Evolutionary conservation across 2,329 filamentous ascomycete genomes (phyloP).

Genomic region (Fusarium bactridioides): DNA sequence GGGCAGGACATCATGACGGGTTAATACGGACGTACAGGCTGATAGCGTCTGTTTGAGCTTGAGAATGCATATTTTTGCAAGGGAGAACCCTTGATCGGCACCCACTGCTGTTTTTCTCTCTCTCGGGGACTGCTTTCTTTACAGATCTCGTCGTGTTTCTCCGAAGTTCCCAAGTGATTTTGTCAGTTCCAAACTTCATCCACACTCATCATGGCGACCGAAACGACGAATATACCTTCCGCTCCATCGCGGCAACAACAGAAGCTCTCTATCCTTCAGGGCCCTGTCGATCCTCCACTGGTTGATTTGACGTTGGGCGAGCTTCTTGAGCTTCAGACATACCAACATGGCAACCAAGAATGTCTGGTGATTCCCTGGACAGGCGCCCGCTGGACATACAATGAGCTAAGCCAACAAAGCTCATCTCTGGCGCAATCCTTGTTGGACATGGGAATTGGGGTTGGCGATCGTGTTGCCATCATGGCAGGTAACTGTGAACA

Average conservation of each 20-base stretch:
- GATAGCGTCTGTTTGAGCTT: conserved; percentile 24
- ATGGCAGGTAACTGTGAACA: conserved; percentile 84
- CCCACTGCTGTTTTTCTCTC: background rate
- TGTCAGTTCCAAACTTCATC: background rate
- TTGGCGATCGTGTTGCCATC: conserved; percentile 75
- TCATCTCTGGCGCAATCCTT: conserved; percentile 70
- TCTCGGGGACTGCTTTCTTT: background rate
- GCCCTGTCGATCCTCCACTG: conserved; percentile 72
- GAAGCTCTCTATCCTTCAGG: conserved; percentile 69
- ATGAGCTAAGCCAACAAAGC: conserved; percentile 69
- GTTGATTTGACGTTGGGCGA: conserved; percentile 76
- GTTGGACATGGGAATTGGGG: conserved; percentile 70
- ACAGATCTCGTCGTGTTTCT: background rate
- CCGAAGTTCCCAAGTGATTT: background rate
- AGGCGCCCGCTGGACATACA: conserved; percentile 75
- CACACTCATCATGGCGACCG: conserved; percentile 41
- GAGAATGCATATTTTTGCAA: conserved; percentile 25
- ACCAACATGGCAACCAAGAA: conserved; percentile 70
- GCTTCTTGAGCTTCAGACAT: conserved; percentile 74
- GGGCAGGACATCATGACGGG: conserved; percentile 32
- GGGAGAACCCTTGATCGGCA: conserved; percentile 19
- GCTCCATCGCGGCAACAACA: conserved; percentile 45
- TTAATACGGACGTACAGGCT: conserved; percentile 30
- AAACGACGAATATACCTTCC: conserved; percentile 41
- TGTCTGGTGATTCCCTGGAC: conserved; percentile 81